These are phyloP conservation scores for Alternaria sp. DNA, from an alignment of 2,329 filamentous ascomycete genomes.

Conservation along the genomic window DNA sequence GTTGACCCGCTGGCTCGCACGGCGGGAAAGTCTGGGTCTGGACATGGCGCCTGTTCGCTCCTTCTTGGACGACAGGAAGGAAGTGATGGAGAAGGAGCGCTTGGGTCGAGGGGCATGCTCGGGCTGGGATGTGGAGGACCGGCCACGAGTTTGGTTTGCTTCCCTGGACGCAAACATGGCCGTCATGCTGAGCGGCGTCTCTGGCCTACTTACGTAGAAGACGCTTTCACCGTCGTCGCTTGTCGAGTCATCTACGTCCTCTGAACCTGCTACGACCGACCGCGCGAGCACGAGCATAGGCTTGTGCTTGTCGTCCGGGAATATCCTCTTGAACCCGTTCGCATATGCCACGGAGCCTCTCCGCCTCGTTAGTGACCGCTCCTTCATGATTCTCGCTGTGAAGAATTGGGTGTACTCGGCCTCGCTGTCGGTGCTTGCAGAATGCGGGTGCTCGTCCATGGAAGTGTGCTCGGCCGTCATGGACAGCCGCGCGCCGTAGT, in stretches of 20 bases:
- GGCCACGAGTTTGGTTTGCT: conserved; percentile 16
- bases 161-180: conserved; percentile 37
- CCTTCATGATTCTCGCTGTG: conserved; percentile 42
- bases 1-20: conserved; percentile 40
- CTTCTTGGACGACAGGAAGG: conserved; percentile 53
- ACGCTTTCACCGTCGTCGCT: conserved; percentile 50
- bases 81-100: conserved; percentile 60
- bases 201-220: conserved; percentile 48
- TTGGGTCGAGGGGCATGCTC: conserved; percentile 44
- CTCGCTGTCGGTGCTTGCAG: conserved; percentile 33
- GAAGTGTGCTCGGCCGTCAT: conserved; percentile 34
- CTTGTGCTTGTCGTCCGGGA: conserved; percentile 51
- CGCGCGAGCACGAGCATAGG: conserved; percentile 59
- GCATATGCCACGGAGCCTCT: conserved; percentile 48
- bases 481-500: conserved; percentile 50
- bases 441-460: conserved; percentile 23
- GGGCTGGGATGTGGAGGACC: conserved; percentile 24
- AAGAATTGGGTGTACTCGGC: conserved; percentile 48
- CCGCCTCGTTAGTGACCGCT: conserved; percentile 49
- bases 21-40: conserved; percentile 35
- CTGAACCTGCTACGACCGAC: conserved; percentile 41
- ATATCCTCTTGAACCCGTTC: conserved; percentile 52
- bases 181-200: conserved; percentile 46
- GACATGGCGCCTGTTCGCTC: conserved; percentile 37
- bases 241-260: conserved; percentile 46